These are phyloP conservation scores for Lathyrus aphaca DNA, from an alignment of 306 rosid species.

Conservation along the genomic window DNA sequence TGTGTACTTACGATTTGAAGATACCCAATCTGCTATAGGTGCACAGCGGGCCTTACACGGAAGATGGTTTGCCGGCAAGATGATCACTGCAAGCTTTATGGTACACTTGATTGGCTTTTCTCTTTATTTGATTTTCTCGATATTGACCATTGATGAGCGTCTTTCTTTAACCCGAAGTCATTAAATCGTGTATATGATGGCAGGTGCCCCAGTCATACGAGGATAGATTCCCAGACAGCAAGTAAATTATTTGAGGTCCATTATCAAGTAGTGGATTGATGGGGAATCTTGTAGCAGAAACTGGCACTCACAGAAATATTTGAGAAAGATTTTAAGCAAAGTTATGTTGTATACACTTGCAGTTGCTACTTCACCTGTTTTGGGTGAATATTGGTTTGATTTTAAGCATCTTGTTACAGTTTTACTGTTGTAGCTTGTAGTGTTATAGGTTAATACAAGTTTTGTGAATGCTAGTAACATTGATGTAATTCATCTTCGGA, in stretches of 20 bases:
- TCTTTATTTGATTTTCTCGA: slow-evolving; percentile 2
- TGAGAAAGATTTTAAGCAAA: slow-evolving; percentile 3
- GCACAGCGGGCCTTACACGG: slow-evolving; percentile 91
- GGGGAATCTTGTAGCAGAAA: slow-evolving; percentile 23
- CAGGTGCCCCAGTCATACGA: slow-evolving; percentile 75
- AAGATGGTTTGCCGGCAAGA: slow-evolving; percentile 99
- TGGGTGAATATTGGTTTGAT: neutral
- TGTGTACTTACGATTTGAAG: slow-evolving; percentile 72
- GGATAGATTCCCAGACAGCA: slow-evolving; percentile 66
- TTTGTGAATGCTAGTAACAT: neutral
- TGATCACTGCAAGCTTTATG: slow-evolving; percentile 88
- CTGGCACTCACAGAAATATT: slow-evolving; percentile 10
- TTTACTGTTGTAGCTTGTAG: slow-evolving; percentile 10
- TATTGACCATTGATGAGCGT: slow-evolving; percentile 25
- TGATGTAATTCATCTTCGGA: neutral
- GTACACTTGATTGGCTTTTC: slow-evolving; percentile 46
- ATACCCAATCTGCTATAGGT: slow-evolving; percentile 63
- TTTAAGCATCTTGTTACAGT: slow-evolving; percentile 15
- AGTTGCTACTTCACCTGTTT: neutral
- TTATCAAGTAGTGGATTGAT: slow-evolving; percentile 4
- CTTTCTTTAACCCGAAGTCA: slow-evolving; percentile 16
- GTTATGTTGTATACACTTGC: slow-evolving; percentile 19
- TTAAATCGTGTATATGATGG: slow-evolving; percentile 35
- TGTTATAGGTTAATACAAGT: slow-evolving; percentile 10
- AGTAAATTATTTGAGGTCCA: slow-evolving; percentile 34